A percentile compares a stretch with the other conserved stretches of the same genome.
Evolutionary conservation across 2,329 filamentous ascomycete species (phyloP).

Genomic region (Albifimbria verrucaria): DNA sequence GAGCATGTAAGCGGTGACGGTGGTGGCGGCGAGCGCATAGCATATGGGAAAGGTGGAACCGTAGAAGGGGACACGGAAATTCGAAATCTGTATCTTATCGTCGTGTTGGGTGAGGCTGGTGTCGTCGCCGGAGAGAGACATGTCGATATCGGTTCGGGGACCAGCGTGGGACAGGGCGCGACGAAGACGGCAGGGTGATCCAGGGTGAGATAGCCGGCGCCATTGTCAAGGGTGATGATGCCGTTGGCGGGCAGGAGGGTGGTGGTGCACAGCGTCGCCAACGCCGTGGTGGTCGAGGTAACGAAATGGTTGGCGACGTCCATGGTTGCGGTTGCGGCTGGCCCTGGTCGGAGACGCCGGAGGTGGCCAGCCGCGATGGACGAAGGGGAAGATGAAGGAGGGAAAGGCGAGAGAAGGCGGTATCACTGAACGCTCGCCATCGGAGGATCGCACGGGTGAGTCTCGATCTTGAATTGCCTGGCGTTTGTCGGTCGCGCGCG

Average conservation of each 20-base stretch:
- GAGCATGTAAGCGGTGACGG: conserved; percentile 85
- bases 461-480: no score
- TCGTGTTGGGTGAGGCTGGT: conserved; percentile 27
- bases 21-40: conserved; percentile 89
- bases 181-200: conserved; percentile 55
- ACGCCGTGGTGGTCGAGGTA: conserved; percentile 23
- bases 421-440: not conserved
- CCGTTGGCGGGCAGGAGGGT: conserved; percentile 41
- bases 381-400: conserved; percentile 8
- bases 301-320: conserved; percentile 13
- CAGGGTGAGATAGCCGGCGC: conserved; percentile 53
- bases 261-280: conserved; percentile 34
- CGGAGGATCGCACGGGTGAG: not conserved
- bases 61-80: conserved; percentile 85
- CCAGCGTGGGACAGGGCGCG: conserved; percentile 25
- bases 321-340: conserved; percentile 21
- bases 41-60: conserved; percentile 89
- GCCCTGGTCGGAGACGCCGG: conserved; percentile 13
- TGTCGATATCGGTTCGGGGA: conserved; percentile 24
- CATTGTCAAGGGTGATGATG: conserved; percentile 47
- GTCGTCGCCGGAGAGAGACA: conserved; percentile 37
- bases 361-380: conserved; percentile 23
- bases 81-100: conserved; percentile 47
- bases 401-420: conserved; percentile 14
- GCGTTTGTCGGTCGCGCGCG: no score